Conservation (phyloP, 108 stramenopile genomes). For the Skeletonema costatum region DNA sequence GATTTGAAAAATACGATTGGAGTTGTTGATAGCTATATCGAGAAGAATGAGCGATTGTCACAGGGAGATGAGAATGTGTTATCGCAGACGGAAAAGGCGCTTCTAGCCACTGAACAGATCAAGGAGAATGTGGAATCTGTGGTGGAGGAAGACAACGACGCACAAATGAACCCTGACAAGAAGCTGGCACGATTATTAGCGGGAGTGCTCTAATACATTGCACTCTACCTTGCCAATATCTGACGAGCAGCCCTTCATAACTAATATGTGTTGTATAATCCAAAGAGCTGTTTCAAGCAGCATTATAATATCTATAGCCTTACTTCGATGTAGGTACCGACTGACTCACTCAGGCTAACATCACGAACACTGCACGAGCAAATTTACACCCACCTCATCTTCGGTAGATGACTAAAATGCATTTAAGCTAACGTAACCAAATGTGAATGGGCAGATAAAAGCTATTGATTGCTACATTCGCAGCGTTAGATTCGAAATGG, state of each 20-base stretch:
- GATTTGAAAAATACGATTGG: slow-evolving; percentile 31
- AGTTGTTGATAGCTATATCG: slow-evolving; percentile 34
- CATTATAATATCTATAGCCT: neutral
- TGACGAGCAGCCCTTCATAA: neutral
- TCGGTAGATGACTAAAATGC: too few relatives aligned
- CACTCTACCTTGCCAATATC: neutral
- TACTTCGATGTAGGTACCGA: too few relatives aligned
- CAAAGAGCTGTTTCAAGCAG: neutral
- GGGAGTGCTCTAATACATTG: neutral
- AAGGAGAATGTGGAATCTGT: neutral
- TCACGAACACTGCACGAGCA: too few relatives aligned
- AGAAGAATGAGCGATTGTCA: slow-evolving; percentile 26
- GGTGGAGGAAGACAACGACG: slow-evolving; percentile 1
- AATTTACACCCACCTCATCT: too few relatives aligned
- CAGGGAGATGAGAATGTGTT: slow-evolving; percentile 44
- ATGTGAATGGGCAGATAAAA: too few relatives aligned
- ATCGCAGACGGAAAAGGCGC: slow-evolving; percentile 34
- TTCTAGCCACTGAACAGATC: slow-evolving; percentile 7
- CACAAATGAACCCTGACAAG: slow-evolving; percentile 19
- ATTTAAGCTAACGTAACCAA: too few relatives aligned
- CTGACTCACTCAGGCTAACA: too few relatives aligned
- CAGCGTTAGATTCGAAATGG: too few relatives aligned
- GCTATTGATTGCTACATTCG: too few relatives aligned
- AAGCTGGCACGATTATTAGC: slow-evolving; percentile 24
- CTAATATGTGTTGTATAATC: neutral